Conservation (phyloP, 306 rosid species). For the Trifolium pratense region DNA sequence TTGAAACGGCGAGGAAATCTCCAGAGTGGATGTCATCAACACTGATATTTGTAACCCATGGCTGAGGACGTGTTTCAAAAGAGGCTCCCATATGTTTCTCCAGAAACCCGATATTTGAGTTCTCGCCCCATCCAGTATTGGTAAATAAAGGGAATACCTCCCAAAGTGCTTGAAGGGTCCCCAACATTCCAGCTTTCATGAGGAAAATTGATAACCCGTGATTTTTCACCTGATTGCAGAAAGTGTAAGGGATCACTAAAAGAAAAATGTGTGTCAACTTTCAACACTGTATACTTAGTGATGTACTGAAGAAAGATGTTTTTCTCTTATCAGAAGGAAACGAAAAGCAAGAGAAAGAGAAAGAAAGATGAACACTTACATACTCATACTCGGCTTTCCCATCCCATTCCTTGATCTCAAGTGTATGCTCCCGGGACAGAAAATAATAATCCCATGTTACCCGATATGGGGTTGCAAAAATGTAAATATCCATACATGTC, state of each 20-base stretch:
- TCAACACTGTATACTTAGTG: constrained; percentile 15
- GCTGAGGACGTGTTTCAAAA: constrained; percentile 72
- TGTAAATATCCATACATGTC: constrained; percentile 88
- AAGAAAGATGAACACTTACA: constrained; percentile 68
- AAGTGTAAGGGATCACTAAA: constrained; percentile 35
- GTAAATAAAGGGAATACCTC: constrained; percentile 89
- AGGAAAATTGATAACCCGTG: constrained; percentile 90
- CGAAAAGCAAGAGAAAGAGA: neutral
- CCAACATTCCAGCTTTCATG: constrained; percentile 91
- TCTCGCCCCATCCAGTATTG: constrained; percentile 93
- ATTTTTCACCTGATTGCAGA: constrained; percentile 67
- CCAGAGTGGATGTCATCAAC: constrained; percentile 89
- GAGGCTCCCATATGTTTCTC: constrained; percentile 89
- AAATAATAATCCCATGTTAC: constrained; percentile 97
- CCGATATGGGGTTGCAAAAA: constrained; percentile 95
- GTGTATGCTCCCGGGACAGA: constrained; percentile 86
- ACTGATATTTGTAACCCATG: constrained; percentile 79
- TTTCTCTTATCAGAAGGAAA: too few species aligned
- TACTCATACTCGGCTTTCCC: constrained; percentile 87
- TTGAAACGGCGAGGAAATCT: constrained; percentile 93
- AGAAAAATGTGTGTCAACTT: constrained; percentile 25
- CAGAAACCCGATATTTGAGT: constrained; percentile 73
- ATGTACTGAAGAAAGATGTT: constrained; percentile 28
- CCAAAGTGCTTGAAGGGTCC: constrained; percentile 83
- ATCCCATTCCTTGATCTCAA: constrained; percentile 79